Evolutionary conservation across 176 grass and related monocot genomes (phyloP), one percentile per base, ranked within the genome.

Genomic region (Triticum turgidum): DNA sequence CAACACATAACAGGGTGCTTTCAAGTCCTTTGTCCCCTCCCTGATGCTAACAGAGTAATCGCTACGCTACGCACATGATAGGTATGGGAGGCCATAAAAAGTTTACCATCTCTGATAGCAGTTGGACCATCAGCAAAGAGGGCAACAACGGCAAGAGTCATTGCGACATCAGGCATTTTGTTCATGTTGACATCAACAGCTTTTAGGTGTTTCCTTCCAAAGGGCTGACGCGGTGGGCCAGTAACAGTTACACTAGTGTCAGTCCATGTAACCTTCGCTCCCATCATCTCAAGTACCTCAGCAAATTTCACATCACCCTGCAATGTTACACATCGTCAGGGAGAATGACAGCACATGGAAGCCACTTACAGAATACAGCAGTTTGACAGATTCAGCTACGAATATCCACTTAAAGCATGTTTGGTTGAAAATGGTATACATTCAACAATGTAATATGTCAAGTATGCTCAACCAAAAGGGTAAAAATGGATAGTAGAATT

Each of bases 241-340:
- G 92, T 99, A 72, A 96, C 94, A 32, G 89, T 94, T 22, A 99
- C 97, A 65, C 94, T 93, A 17, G 93, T 99, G 80, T 94, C 92
- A 3, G 97, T 99, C 97, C 97, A 99, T 76, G 94, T 91, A 62
- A 96, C 97, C 78, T 59, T 99, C 0, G 97, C 97, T 82, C 97
- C 97, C 97, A 99, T 99, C 89, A 92, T 99, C 63, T 99, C 92
- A 22, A 99, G 92, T 34, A 96, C 97, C 87, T 96, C 97, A 9
- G 97, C 97, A 71, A 99, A 99, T 83, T 96, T 99, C 47, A 99
- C 97, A 91, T 99, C 97, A 73, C 97, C 97, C 97, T 99, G 79
- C 3, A 83, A 73, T 34, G 83, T 82, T 83, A 77, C 11, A 10
- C 35, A 80, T 42, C 0, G 18, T 82, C 9, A 76, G 20, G 3